Percentiles rank a stretch among this genome's conserved stretches.
Evolutionary conservation across 164 flowering plant genomes (phyloP).

Genomic region (Kalanchoe fedtschenkoi): DNA sequence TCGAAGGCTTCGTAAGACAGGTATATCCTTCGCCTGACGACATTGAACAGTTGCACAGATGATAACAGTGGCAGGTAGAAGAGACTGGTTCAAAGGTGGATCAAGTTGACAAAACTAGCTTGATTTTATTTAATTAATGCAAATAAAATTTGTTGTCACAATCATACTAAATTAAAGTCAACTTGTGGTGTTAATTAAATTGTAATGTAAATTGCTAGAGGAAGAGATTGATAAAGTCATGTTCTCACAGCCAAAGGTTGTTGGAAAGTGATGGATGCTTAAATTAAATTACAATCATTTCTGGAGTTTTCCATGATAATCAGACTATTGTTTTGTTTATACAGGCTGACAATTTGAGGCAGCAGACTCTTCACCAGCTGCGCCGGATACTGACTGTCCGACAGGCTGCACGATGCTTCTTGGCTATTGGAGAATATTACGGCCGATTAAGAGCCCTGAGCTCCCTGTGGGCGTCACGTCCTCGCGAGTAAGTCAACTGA

Average conservation of each 20-base stretch:
- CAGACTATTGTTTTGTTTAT: background rate
- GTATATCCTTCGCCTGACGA: too few species aligned
- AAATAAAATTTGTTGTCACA: background rate
- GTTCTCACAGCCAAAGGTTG: background rate
- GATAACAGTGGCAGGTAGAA: background rate
- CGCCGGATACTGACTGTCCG: conserved; percentile 66
- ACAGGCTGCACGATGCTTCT: conserved; percentile 81
- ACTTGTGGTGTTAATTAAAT: background rate
- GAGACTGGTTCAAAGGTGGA: background rate
- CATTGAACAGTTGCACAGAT: too few species aligned
- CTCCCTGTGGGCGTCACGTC: conserved; percentile 88
- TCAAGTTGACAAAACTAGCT: background rate
- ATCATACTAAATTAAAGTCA: background rate
- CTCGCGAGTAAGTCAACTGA: conserved; percentile 61
- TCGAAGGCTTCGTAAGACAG: conserved; percentile 94
- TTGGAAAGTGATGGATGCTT: background rate
- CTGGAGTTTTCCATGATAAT: background rate
- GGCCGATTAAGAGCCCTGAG: conserved; percentile 80
- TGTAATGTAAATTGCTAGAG: too few species aligned
- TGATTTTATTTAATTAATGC: background rate
- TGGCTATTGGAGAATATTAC: conserved; percentile 86
- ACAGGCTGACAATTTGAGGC: conserved; percentile 94
- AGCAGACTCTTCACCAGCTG: conserved; percentile 86
- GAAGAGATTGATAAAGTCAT: too few species aligned
- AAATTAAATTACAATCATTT: background rate